Conservation (phyloP, 2,329 filamentous ascomycete species). For the Colletotrichum incanum region DNA sequence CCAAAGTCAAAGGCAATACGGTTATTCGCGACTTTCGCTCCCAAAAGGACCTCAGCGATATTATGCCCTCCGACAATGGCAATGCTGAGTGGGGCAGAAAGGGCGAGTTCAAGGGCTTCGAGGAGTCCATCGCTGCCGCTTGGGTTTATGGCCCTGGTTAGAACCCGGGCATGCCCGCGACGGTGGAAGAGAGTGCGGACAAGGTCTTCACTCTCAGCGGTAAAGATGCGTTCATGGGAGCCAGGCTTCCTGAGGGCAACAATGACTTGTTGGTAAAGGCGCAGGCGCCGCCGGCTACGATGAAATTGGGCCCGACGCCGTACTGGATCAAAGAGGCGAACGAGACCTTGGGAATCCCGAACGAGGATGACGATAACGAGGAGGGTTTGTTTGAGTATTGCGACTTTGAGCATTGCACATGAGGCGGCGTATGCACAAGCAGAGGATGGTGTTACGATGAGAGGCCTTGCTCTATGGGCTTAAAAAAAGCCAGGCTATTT, state of each 20-base stretch:
- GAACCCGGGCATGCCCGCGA: conserved; percentile 17
- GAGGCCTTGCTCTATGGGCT: background rate
- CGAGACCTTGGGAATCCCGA: conserved; percentile 8
- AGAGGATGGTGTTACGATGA: background rate
- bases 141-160: conserved; percentile 24
- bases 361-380: background rate
- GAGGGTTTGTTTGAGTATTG: background rate
- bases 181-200: background rate
- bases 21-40: background rate
- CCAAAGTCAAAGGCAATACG: background rate
- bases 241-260: background rate
- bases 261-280: background rate
- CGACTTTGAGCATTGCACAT: background rate
- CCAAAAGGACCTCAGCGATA: background rate
- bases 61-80: background rate
- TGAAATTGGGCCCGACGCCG: conserved; percentile 6
- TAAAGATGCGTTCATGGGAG: conserved; percentile 29
- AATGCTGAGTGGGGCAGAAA: conserved; percentile 14
- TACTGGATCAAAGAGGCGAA: conserved; percentile 32
- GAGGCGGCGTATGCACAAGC: background rate
- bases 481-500: background rate
- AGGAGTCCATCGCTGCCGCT: conserved; percentile 9
- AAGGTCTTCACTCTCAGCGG: too few relatives aligned
- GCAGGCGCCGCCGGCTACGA: background rate
- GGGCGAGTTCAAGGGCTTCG: conserved; percentile 34